Evolutionary conservation across 768 basidiomycete genomes (phyloP), one percentile per base, ranked within the genome.

Genomic region (Mycena haematopus): DNA sequence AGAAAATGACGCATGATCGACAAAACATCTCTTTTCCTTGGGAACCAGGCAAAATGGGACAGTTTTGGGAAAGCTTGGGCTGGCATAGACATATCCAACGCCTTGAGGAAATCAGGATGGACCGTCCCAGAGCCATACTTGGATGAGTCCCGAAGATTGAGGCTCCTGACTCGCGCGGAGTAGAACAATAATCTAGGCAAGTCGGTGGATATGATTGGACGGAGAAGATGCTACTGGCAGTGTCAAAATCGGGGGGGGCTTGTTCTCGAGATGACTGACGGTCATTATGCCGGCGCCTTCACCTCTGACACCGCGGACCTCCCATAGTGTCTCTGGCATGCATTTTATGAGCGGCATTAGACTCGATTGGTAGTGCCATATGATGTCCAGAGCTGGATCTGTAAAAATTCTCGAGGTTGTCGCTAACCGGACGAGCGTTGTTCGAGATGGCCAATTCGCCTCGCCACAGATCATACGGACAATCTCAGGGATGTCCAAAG

Each of bases 271-370:
- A 24, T 45, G 38, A 56, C 63, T 58, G 15, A 64, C 63, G n/a
- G 59, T 35, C 27, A 19, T 25, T 19, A 11, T 25, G 22, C 29
- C 15, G 6, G n/a, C 15, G 8, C 38, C 22, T 21, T 2, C 3
- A 15, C 27, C 22, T 53, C 21, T 25, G 22, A 17, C 22, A 11
- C 22, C 44, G 44, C 22, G 44, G 52, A 56, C 31, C 52, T 59
- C 63, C 63, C 63, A 64, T 3, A 59, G 15, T 24, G 63, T 59
- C 8, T 64, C 57, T 15, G 63, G 58, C 63, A 59, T 64, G 36
- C 63, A 64, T 56, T 59, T 64, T 31, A 64, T 38, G 22, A 64
- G 63, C 1, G 58, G 58, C 6, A 55, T 46, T 6, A 64, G n/a
- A 25, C 57, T 59, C 6, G 0, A 3, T 44, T 25, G 58, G 3